Percentiles rank a stretch among this genome's conserved stretches.
These are phyloP conservation scores for Thermomucor indicae-seudaticae DNA, from an alignment of 371 early-diverging fungal genomes.

Conservation along the genomic window DNA sequence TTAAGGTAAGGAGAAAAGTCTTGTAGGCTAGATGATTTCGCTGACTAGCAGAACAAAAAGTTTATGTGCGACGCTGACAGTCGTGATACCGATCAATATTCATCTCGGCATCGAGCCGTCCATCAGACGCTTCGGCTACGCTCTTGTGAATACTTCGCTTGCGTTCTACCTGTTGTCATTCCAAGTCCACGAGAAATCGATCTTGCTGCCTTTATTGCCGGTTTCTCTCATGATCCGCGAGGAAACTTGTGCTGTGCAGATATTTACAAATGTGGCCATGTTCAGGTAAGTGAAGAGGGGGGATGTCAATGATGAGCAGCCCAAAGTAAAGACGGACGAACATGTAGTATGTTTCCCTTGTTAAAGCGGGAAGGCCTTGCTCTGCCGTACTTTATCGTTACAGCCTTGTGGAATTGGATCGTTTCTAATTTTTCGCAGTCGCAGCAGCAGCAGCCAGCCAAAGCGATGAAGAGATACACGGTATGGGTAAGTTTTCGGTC, in stretches of 20 bases:
- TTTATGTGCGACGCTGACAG: slow-evolving; percentile 59
- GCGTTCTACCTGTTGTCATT: slow-evolving; percentile 94
- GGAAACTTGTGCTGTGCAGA: slow-evolving; percentile 50
- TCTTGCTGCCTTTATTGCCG: slow-evolving; percentile 81
- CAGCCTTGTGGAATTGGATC: slow-evolving; percentile 71
- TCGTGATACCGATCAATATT: slow-evolving; percentile 66
- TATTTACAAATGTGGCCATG: slow-evolving; percentile 79
- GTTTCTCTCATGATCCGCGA: slow-evolving; percentile 65
- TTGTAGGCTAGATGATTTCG: background rate
- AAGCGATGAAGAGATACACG: too few species aligned
- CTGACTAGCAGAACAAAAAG: slow-evolving; percentile 31
- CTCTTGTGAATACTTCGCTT: slow-evolving; percentile 69
- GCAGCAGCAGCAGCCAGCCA: too few species aligned
- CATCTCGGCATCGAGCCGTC: slow-evolving; percentile 54
- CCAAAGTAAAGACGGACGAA: background rate
- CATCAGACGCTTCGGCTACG: slow-evolving; percentile 57
- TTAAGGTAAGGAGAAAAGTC: slow-evolving; percentile 52
- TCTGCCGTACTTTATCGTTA: slow-evolving; percentile 59
- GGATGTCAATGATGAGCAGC: background rate
- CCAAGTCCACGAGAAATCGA: slow-evolving; percentile 97
- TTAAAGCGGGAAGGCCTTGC: slow-evolving; percentile 68
- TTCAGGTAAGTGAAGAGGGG: slow-evolving; percentile 54
- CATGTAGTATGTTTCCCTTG: slow-evolving; percentile 80
- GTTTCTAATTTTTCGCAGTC: too few species aligned
- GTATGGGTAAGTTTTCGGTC: too few species aligned